Conservation (phyloP, 768 basidiomycete genomes). For the Hygrophorus russula region DNA sequence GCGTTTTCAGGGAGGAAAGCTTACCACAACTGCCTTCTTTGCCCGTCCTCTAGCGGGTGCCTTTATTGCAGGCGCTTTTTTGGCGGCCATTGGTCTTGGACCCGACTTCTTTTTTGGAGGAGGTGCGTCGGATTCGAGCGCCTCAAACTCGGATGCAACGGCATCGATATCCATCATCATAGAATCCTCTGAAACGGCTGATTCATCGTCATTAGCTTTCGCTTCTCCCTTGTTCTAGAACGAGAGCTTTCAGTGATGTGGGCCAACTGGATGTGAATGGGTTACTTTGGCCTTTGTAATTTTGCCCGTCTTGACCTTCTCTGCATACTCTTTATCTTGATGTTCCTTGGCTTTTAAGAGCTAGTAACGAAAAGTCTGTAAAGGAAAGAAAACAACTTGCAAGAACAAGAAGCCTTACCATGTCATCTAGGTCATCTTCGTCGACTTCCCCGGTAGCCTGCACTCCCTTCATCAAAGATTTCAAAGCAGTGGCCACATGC, state of each 20-base stretch:
- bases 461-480: slow-evolving; percentile 55
- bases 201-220: slow-evolving; percentile 38
- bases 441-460: slow-evolving; percentile 52
- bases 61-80: slow-evolving; percentile 23
- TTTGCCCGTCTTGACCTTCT: slow-evolving; percentile 29
- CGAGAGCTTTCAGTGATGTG: not conserved
- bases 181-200: slow-evolving; percentile 45
- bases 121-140: slow-evolving; percentile 34
- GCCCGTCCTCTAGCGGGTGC: slow-evolving; percentile 34
- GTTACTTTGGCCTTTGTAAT: slow-evolving; percentile 34
- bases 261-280: too few relatives aligned
- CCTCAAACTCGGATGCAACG: slow-evolving; percentile 43
- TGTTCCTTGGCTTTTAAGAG: slow-evolving; percentile 59
- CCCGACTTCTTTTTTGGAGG: slow-evolving; percentile 33
- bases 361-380: slow-evolving; percentile 21
- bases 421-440: slow-evolving; percentile 67
- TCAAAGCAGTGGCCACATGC: slow-evolving; percentile 53
- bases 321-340: slow-evolving; percentile 52
- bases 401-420: slow-evolving; percentile 29
- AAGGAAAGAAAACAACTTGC: not conserved
- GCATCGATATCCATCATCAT: slow-evolving; percentile 71
- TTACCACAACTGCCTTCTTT: slow-evolving; percentile 37
- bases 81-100: slow-evolving; percentile 22
- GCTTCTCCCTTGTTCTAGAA: slow-evolving; percentile 42
- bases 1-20: not conserved